Evolutionary conservation across 2,329 filamentous ascomycete genomes (phyloP).

Genomic region (Penicillium sp.): DNA sequence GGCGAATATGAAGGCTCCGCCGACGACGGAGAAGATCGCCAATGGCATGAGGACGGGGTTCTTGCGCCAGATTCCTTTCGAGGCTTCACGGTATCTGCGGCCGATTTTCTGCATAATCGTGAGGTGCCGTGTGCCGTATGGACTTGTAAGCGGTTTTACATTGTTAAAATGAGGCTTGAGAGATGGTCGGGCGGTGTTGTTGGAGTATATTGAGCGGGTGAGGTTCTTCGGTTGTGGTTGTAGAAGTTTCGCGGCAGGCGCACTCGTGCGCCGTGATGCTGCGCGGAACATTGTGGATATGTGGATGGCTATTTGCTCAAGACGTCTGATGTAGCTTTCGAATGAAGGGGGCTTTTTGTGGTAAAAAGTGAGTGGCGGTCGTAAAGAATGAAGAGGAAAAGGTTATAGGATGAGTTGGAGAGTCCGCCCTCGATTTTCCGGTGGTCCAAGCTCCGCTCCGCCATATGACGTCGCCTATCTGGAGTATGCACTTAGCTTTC

Average conservation of each 20-base stretch:
- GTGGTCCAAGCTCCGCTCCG: conserved; percentile 31
- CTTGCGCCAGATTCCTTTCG: conserved; percentile 43
- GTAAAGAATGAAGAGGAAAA: conserved; percentile 1
- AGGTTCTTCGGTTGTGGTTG: conserved; percentile 18
- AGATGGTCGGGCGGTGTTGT: conserved; percentile 17
- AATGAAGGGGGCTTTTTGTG: neutral
- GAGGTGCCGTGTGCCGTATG: conserved; percentile 22
- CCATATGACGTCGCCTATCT: conserved; percentile 28
- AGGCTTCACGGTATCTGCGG: conserved; percentile 37
- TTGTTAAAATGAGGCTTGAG: conserved; percentile 5
- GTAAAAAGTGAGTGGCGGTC: neutral
- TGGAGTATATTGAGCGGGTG: conserved; percentile 25
- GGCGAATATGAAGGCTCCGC: conserved; percentile 35
- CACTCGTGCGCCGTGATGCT: conserved; percentile 32
- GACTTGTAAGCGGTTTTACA: neutral
- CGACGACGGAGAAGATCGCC: conserved; percentile 41
- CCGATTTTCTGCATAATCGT: conserved; percentile 32
- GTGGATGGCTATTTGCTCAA: neutral
- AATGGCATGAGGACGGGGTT: conserved; percentile 45
- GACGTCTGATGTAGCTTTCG: neutral
- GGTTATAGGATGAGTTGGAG: conserved; percentile 5
- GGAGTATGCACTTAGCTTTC: neutral
- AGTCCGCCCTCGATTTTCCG: conserved; percentile 20
- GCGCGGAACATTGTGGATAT: conserved; percentile 26
- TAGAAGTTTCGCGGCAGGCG: conserved; percentile 20